Percentiles rank a stretch among this genome's conserved stretches.
These are phyloP conservation scores for Diplodia seriata DNA, from an alignment of 2,329 filamentous ascomycete species.

Conservation along the genomic window DNA sequence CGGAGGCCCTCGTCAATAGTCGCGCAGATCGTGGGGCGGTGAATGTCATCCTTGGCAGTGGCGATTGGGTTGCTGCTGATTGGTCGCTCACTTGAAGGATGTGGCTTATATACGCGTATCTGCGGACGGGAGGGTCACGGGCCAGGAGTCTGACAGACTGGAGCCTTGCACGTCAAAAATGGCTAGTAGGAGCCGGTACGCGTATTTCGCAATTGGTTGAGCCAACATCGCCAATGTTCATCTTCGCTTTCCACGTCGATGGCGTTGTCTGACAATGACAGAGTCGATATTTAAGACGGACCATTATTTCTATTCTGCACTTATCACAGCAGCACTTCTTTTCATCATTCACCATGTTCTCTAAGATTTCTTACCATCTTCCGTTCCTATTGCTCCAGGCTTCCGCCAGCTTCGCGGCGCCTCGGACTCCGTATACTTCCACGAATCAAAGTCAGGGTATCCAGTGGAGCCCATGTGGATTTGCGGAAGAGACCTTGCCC, in stretches of 20 bases:
- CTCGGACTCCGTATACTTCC: not conserved
- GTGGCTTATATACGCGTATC: not conserved
- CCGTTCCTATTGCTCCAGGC: not conserved
- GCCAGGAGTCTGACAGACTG: not conserved
- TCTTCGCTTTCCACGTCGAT: not conserved
- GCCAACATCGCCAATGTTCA: not conserved
- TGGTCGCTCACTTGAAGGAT: not conserved
- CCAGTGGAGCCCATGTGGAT: slow-evolving; percentile 7
- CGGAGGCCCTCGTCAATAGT: not conserved
- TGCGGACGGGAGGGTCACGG: not conserved
- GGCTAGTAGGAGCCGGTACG: not conserved
- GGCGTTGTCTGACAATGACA: not conserved
- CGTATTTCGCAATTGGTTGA: not conserved
- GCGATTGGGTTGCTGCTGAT: not conserved
- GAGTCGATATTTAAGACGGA: not conserved
- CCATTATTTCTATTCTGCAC: not conserved
- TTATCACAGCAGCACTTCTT: not conserved
- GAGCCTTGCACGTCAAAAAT: not conserved
- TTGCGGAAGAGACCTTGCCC: not conserved
- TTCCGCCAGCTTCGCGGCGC: not conserved
- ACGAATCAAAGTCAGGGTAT: not conserved
- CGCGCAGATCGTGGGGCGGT: not conserved
- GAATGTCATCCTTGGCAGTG: not conserved
- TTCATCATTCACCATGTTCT: not conserved
- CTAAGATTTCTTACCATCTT: not conserved